Conservation (phyloP, 805 yeast genomes). For the Candida railenensis region DNA sequence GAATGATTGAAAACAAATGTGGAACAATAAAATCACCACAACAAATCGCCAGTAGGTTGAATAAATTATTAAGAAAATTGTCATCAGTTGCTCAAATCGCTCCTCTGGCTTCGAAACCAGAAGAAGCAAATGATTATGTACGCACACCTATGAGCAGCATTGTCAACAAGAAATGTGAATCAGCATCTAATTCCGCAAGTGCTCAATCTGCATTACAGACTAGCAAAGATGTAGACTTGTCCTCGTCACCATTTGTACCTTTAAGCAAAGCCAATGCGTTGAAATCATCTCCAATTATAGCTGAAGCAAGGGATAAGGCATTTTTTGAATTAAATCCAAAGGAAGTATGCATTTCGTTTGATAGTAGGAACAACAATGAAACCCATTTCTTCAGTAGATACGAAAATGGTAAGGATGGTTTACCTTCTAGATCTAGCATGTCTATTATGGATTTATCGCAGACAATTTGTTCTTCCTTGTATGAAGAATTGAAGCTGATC, state of each 20-base stretch:
- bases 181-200: background rate
- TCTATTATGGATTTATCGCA: background rate
- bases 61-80: constrained; percentile 5
- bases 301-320: background rate
- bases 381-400: background rate
- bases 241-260: background rate
- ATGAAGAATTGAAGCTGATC: background rate
- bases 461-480: background rate
- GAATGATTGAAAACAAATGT: constrained; percentile 38
- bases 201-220: too few relatives aligned
- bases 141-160: background rate
- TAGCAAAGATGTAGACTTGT: background rate
- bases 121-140: constrained; percentile 11
- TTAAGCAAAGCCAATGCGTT: background rate
- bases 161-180: constrained; percentile 13
- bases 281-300: constrained; percentile 7
- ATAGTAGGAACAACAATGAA: background rate
- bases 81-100: background rate
- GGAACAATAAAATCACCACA: constrained; percentile 36
- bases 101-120: background rate
- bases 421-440: background rate
- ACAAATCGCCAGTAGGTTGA: constrained; percentile 34
- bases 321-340: constrained; percentile 6
- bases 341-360: constrained; percentile 7
- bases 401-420: background rate